A percentile compares a stretch with the other conserved stretches of the same genome.
Evolutionary conservation across 768 basidiomycete genomes (phyloP).

Genomic region (Multifurca ochricompacta): DNA sequence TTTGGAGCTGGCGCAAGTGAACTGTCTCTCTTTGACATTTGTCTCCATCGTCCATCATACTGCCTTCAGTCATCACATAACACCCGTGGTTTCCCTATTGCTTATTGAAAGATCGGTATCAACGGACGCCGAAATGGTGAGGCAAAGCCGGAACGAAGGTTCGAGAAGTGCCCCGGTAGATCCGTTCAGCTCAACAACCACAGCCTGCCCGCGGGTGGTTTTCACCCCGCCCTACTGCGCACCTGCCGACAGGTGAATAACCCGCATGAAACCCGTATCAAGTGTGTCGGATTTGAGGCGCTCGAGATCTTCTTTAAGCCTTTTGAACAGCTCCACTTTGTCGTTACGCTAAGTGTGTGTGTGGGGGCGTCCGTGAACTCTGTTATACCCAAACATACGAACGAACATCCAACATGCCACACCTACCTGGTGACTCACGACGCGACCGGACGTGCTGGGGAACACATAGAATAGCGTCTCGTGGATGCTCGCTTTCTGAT

Average conservation of each 20-base stretch:
- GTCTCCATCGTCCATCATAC: too few relatives aligned
- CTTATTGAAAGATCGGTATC: too few relatives aligned
- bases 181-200: too few relatives aligned
- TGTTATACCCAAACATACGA: not conserved
- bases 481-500: constrained; percentile 8
- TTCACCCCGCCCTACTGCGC: not conserved
- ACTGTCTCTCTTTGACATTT: too few relatives aligned
- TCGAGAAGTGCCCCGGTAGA: too few relatives aligned
- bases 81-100: too few relatives aligned
- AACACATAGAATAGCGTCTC: constrained; percentile 72
- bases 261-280: constrained; percentile 4
- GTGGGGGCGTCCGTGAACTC: not conserved
- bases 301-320: not conserved
- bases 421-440: constrained; percentile 62
- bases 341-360: constrained; percentile 11
- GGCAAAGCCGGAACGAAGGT: too few relatives aligned
- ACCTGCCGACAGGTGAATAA: not conserved
- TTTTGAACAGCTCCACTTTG: constrained; percentile 12
- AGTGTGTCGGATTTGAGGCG: constrained; percentile 3
- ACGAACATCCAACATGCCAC: not conserved
- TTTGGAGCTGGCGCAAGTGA: too few relatives aligned
- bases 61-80: too few relatives aligned
- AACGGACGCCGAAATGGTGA: too few relatives aligned
- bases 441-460: constrained; percentile 70
- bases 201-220: too few relatives aligned